These are phyloP conservation scores for Russula sp. DNA, from an alignment of 768 basidiomycete genomes.

Conservation along the genomic window DNA sequence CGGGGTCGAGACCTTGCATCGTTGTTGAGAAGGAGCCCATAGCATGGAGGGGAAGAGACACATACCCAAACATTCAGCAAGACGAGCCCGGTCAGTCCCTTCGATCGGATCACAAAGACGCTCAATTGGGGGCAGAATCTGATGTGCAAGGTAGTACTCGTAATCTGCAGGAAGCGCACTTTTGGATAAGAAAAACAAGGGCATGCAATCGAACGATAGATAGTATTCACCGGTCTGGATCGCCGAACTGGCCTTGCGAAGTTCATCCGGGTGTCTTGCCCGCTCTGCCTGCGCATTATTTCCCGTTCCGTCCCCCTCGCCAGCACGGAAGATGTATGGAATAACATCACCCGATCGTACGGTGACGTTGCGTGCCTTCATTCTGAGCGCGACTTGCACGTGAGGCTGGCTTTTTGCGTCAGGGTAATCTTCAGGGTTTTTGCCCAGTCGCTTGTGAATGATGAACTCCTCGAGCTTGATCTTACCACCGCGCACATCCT, in stretches of 20 bases:
- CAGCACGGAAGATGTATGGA: conserved; percentile 87
- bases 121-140: conserved; percentile 91
- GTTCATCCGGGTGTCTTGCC: conserved; percentile 91
- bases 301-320: conserved; percentile 60
- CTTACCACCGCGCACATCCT: conserved; percentile 69
- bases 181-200: conserved; percentile 4
- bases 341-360: conserved; percentile 90
- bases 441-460: conserved; percentile 93
- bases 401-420: conserved; percentile 94
- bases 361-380: conserved; percentile 77
- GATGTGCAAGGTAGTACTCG: conserved; percentile 84
- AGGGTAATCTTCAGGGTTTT: conserved; percentile 95
- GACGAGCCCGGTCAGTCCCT: conserved; percentile 83
- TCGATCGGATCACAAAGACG: conserved; percentile 95
- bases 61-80: conserved; percentile 93
- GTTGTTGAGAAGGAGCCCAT: background rate
- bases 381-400: conserved; percentile 87
- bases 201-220: background rate
- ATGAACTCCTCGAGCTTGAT: conserved; percentile 90
- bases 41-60: background rate
- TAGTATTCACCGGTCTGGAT: conserved; percentile 62
- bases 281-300: conserved; percentile 80
- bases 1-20: conserved; percentile 50
- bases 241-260: conserved; percentile 58
- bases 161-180: conserved; percentile 48